Percentiles rank a stretch among this genome's conserved stretches.
Conservation (phyloP, 2,329 filamentous ascomycete species). For the Trichophyton mentagrophytes region DNA sequence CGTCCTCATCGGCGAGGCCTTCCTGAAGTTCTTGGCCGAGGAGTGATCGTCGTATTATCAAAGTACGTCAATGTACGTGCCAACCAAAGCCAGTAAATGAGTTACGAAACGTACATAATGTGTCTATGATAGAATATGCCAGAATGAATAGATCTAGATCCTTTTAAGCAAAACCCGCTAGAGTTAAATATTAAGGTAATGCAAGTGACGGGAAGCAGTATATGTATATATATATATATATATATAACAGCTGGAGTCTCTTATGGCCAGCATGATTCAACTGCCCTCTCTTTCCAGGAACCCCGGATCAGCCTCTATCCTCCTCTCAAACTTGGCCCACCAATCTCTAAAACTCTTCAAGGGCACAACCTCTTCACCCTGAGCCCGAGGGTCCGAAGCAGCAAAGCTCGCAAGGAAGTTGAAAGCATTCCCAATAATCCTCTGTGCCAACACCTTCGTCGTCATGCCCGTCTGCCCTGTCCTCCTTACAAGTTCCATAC, state of each 20-base stretch:
- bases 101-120: too few relatives aligned
- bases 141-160: too few relatives aligned
- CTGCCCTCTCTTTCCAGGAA: conserved; percentile 61
- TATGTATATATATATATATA: background rate
- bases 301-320: conserved; percentile 69
- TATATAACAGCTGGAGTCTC: background rate
- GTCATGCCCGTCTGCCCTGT: conserved; percentile 33
- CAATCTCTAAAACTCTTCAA: conserved; percentile 90
- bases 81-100: too few relatives aligned
- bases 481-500: conserved; percentile 21
- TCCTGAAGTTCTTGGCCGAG: conserved; percentile 63
- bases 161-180: too few relatives aligned
- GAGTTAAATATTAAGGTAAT: too few relatives aligned
- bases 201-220: too few relatives aligned
- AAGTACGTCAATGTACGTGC: too few relatives aligned
- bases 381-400: conserved; percentile 39
- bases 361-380: conserved; percentile 75
- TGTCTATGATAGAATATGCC: too few relatives aligned
- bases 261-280: background rate
- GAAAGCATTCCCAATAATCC: conserved; percentile 93
- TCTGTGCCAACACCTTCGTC: conserved; percentile 73
- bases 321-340: conserved; percentile 93
- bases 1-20: conserved; percentile 57
- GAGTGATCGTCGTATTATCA: conserved; percentile 11
- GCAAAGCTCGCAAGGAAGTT: conserved; percentile 90